These are phyloP conservation scores for Lasiodiplodia theobromae DNA, from an alignment of 2,329 filamentous ascomycete genomes.

Conservation along the genomic window DNA sequence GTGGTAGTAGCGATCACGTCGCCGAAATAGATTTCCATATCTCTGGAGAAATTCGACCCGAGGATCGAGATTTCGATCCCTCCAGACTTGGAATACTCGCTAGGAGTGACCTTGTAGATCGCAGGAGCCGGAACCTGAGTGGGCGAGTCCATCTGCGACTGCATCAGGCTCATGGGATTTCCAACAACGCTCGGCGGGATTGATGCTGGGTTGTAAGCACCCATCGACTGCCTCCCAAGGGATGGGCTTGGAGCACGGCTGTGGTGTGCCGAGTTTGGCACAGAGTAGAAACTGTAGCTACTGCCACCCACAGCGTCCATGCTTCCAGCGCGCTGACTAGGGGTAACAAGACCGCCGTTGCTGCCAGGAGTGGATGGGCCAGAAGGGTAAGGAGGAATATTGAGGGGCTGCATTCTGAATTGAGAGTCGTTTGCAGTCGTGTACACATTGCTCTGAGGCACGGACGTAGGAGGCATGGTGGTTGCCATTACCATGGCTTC, in stretches of 20 bases:
- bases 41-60: conserved; percentile 79
- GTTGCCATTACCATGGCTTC: neutral
- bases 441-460: conserved; percentile 40
- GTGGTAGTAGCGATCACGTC: conserved; percentile 72
- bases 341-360: conserved; percentile 60
- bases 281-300: conserved; percentile 66
- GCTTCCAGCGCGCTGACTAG: conserved; percentile 66
- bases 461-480: conserved; percentile 35
- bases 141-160: conserved; percentile 20
- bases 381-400: conserved; percentile 56
- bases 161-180: conserved; percentile 14
- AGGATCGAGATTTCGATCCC: conserved; percentile 88
- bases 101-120: conserved; percentile 84
- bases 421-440: conserved; percentile 28
- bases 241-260: conserved; percentile 80
- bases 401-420: conserved; percentile 32
- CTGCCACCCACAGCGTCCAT: conserved; percentile 65
- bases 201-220: conserved; percentile 8
- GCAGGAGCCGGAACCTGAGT: conserved; percentile 36
- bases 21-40: conserved; percentile 86
- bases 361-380: conserved; percentile 72
- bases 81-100: conserved; percentile 80
- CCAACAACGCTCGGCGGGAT: conserved; percentile 2
- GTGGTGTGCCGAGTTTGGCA: conserved; percentile 73
- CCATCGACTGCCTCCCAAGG: conserved; percentile 35